Evolutionary conservation across 805 yeast species (phyloP).

Genomic region (Isabelozyma pseudorhagii): DNA sequence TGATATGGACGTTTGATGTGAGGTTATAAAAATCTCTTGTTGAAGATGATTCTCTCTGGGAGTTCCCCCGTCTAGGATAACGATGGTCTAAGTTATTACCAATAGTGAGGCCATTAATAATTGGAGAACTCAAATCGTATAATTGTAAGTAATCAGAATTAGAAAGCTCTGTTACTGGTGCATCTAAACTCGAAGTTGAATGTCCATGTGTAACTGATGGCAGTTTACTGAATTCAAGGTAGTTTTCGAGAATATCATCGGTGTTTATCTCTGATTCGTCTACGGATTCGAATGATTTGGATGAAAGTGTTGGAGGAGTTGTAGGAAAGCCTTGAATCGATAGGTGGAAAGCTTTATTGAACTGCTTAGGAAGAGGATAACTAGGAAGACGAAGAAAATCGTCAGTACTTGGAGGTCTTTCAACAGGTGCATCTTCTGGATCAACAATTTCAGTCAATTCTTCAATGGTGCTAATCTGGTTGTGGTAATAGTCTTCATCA

Average conservation of each 20-base stretch:
- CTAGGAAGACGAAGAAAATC: not conserved
- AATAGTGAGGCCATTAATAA: constrained; percentile 31
- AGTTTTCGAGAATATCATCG: constrained; percentile 37
- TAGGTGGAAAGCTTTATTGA: constrained; percentile 23
- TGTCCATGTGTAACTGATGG: constrained; percentile 9
- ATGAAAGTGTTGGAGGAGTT: not conserved
- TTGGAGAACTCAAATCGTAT: constrained; percentile 26
- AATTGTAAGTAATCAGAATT: constrained; percentile 13
- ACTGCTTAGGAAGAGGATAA: constrained; percentile 5
- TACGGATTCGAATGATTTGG: constrained; percentile 1
- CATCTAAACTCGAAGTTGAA: not conserved
- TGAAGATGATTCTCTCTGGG: not conserved
- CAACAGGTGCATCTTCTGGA: not conserved
- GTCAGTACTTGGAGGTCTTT: not conserved
- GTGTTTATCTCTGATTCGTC: constrained; percentile 10
- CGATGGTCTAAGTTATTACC: constrained; percentile 24
- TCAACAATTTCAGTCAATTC: not conserved
- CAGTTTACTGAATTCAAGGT: constrained; percentile 21
- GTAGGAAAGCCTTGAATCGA: constrained; percentile 19
- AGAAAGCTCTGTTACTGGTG: not conserved
- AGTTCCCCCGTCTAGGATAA: not conserved
- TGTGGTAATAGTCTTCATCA: not conserved
- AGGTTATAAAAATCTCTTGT: not conserved
- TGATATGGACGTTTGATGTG: not conserved
- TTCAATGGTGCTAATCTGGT: not conserved